A percentile compares a stretch with the other conserved stretches of the same genome.
Evolutionary conservation across 2,329 filamentous ascomycete genomes (phyloP).

Genomic region (Fusarium nanum): DNA sequence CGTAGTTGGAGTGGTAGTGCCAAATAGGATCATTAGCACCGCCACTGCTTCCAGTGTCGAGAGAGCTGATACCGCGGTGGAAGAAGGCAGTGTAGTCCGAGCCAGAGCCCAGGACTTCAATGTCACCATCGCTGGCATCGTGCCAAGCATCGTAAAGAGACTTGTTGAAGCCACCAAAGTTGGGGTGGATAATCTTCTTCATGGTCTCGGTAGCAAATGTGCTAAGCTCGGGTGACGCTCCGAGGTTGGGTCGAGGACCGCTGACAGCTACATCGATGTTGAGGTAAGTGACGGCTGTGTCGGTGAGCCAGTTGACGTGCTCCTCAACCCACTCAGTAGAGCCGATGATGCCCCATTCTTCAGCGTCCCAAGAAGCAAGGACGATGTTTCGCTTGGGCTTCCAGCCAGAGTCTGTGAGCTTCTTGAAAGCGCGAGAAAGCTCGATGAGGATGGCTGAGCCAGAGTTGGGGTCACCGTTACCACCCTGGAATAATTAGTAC

Average conservation of each 20-base stretch:
- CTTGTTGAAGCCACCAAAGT: slow-evolving; percentile 64
- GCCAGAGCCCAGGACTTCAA: slow-evolving; percentile 71
- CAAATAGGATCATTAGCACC: slow-evolving; percentile 67
- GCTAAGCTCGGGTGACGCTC: slow-evolving; percentile 75
- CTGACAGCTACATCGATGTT: slow-evolving; percentile 79
- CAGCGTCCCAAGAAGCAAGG: slow-evolving; percentile 77
- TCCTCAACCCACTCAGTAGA: slow-evolving; percentile 92
- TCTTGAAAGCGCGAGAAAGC: slow-evolving; percentile 77
- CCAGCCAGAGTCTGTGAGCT: slow-evolving; percentile 79
- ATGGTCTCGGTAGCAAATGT: slow-evolving; percentile 72
- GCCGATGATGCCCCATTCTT: slow-evolving; percentile 84
- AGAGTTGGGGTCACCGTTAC: slow-evolving; percentile 85
- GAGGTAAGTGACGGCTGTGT: slow-evolving; percentile 78
- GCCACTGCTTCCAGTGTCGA: slow-evolving; percentile 67
- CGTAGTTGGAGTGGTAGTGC: slow-evolving; percentile 87
- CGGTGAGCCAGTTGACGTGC: slow-evolving; percentile 78
- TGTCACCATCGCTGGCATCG: slow-evolving; percentile 48
- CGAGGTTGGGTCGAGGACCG: slow-evolving; percentile 68
- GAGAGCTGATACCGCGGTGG: slow-evolving; percentile 60
- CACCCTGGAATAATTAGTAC: slow-evolving; percentile 60
- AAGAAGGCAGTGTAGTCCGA: slow-evolving; percentile 77
- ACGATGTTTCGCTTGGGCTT: slow-evolving; percentile 79
- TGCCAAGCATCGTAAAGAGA: slow-evolving; percentile 57
- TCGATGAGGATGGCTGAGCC: slow-evolving; percentile 83
- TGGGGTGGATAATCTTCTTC: slow-evolving; percentile 66